phyloP scores from a whole-genome alignment of 768 basidiomycete genomes.

The Lactarius hatsudake region DNA sequence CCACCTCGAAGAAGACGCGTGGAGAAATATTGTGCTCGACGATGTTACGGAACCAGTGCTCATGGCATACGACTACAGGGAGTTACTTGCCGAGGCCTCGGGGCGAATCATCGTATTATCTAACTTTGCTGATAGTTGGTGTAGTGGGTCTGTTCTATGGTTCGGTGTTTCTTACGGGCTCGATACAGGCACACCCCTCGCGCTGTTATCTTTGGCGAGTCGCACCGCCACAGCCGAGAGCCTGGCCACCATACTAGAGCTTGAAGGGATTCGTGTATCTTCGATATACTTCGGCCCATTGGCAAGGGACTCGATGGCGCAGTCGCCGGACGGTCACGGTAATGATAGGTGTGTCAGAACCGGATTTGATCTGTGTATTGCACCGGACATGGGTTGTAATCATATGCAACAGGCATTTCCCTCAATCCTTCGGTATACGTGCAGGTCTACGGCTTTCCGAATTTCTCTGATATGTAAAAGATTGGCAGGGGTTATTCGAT shows the following conservation, averaged over 20 bases:
- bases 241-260: conserved; percentile 15
- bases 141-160: not conserved
- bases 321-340: not conserved
- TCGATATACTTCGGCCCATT: conserved; percentile 20
- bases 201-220: conserved; percentile 6
- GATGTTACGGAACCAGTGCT: conserved; percentile 32
- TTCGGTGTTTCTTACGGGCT: not conserved
- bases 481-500: conserved; percentile 13
- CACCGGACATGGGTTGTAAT: not conserved
- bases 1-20: conserved; percentile 16
- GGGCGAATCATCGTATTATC: conserved; percentile 34
- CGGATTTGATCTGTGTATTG: not conserved
- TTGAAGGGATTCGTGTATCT: conserved; percentile 18
- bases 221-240: conserved; percentile 14
- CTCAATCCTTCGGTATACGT: conserved; percentile 15
- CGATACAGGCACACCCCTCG: conserved; percentile 12
- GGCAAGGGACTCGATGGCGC: not conserved
- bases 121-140: conserved; percentile 26
- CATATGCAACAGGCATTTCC: not conserved
- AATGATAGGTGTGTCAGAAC: conserved; percentile 3
- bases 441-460: not conserved
- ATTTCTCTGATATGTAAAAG: conserved; percentile 13
- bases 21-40: conserved; percentile 29
- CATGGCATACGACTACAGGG: conserved; percentile 33
- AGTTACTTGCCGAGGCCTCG: conserved; percentile 32